Evolutionary conservation across 208 protist genomes (phyloP), one percentile per base, ranked within the genome.

Genomic region (Trypanosoma rangeli): DNA sequence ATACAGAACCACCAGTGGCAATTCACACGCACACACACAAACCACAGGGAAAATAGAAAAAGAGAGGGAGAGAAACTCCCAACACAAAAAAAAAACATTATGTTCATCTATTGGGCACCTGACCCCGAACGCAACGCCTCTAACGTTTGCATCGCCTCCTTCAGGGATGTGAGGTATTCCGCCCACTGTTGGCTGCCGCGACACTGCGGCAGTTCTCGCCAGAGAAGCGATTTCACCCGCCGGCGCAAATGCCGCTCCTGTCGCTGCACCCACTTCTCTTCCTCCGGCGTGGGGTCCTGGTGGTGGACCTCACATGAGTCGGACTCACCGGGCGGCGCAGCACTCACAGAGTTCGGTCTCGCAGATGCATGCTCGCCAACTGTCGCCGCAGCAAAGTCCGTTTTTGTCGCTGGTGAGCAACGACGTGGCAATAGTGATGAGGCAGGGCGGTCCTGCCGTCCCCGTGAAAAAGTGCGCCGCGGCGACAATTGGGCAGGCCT

Each of bases 191-290:
- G 59, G 16, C 55, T 71, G 13, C 74, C 79, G 0, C 79, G 81
- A 56, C 74, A 64, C 59, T 79, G 63, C 3, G 84, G 84, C 29
- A 86, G 64, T 16, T 86, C 78, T 50, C 66, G 70, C 76, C 80
- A 83, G 8, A 90, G 73, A 12, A 93, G 74, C 68, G 72, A 66
- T 76, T 89, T 85, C 68, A 93, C 76, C 26, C 63, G 73, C 49
- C 68, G 73, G 22, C 80, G 82, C 39, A 93, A 65, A 18, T 64
- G 72, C 0, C 79, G 76, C 79, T 86, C 82, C 67, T 86, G 73
- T 28, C 61, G 77, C 5, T 63, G 64, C 37, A 80, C 74, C 37
- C 60, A 64, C 2, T 50, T 64, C 58, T 49, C 54, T 28, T 80
- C 75, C 39, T 63, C 59, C 10, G 78, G 68, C 46, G 52, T 53